Percentiles rank a stretch among this genome's conserved stretches.
phyloP scores from a whole-genome alignment of 805 yeast species.

The Spathaspora sp. region DNA sequence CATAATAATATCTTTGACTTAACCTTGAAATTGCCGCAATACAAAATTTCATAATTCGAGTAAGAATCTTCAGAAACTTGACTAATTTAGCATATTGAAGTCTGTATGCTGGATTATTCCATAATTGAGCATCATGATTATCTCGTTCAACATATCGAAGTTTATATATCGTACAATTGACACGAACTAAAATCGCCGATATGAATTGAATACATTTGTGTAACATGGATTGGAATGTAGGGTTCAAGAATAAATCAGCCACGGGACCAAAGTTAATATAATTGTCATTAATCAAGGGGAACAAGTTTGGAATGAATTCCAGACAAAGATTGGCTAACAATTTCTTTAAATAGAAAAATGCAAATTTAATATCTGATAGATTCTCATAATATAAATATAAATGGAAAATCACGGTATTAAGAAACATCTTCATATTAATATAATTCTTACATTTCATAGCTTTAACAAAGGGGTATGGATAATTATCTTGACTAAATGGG shows the following conservation, averaged over 20 bases:
- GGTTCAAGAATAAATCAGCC: constrained; percentile 40
- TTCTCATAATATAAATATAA: constrained; percentile 39
- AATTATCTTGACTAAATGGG: constrained; percentile 14
- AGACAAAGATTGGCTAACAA: constrained; percentile 18
- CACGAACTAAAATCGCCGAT: constrained; percentile 20
- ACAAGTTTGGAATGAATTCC: constrained; percentile 29
- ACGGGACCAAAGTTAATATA: constrained; percentile 38
- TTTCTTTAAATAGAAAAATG: constrained; percentile 33
- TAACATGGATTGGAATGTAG: constrained; percentile 22
- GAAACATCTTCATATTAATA: constrained; percentile 25
- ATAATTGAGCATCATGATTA: constrained; percentile 17
- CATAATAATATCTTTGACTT: constrained; percentile 59
- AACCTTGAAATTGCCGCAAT: constrained; percentile 34
- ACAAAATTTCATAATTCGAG: constrained; percentile 17
- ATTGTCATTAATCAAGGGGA: constrained; percentile 28
- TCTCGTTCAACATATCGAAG: constrained; percentile 14
- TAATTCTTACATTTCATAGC: constrained; percentile 24
- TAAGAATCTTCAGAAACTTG: constrained; percentile 19
- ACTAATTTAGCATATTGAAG: constrained; percentile 18
- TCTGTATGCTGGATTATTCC: constrained; percentile 14
- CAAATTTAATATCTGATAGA: constrained; percentile 16
- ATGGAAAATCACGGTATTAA: constrained; percentile 25
- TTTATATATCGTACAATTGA: constrained; percentile 18
- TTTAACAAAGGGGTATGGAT: constrained; percentile 18
- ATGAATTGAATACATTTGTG: constrained; percentile 27